phyloP scores from a whole-genome alignment of 2,329 filamentous ascomycete genomes.

The Alternaria atra region DNA sequence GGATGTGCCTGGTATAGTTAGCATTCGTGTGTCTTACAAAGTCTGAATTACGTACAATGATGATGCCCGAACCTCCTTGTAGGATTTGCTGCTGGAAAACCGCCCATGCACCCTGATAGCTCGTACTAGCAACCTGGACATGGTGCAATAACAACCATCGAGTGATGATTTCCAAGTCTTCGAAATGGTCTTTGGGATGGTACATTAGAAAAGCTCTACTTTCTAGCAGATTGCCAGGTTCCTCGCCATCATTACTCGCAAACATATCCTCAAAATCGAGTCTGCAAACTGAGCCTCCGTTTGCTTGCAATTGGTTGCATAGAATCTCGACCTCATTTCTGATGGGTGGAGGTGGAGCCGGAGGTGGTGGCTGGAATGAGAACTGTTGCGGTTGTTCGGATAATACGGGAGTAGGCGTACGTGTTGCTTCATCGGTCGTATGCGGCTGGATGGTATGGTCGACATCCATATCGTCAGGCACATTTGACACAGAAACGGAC shows the following conservation, averaged over 20 bases:
- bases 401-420: neutral
- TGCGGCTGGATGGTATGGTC: neutral
- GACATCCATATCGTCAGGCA: neutral
- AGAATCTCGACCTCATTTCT: neutral
- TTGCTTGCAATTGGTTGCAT: slow-evolving; percentile 24
- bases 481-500: neutral
- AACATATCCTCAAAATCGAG: slow-evolving; percentile 40
- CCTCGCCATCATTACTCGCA: slow-evolving; percentile 15
- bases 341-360: slow-evolving; percentile 4
- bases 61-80: slow-evolving; percentile 34
- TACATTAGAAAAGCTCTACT: slow-evolving; percentile 40
- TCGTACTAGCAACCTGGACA: slow-evolving; percentile 37
- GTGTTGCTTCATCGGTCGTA: neutral
- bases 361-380: neutral
- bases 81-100: slow-evolving; percentile 31
- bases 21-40: neutral
- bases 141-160: slow-evolving; percentile 44
- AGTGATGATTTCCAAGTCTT: slow-evolving; percentile 42
- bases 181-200: slow-evolving; percentile 37
- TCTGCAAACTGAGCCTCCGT: slow-evolving; percentile 27
- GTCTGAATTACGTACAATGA: slow-evolving; percentile 32
- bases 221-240: slow-evolving; percentile 19
- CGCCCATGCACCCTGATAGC: slow-evolving; percentile 38
- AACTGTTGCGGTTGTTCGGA: neutral
- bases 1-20: slow-evolving; percentile 37